Evolutionary conservation across 1,139 yeast species (phyloP).

Genomic region (Sugiyamaella castrensis): DNA sequence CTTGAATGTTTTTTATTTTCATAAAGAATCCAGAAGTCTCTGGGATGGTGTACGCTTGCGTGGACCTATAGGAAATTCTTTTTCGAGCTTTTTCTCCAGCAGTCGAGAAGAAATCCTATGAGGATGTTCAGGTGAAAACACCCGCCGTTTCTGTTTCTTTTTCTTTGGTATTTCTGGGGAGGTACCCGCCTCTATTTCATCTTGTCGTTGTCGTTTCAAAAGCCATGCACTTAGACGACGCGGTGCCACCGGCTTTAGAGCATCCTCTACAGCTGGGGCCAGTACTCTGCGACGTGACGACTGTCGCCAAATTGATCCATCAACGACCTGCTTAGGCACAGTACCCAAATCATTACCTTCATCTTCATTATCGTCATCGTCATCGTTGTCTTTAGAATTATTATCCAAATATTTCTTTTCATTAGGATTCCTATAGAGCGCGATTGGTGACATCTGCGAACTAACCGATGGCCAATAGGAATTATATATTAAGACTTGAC

Average conservation of each 20-base stretch:
- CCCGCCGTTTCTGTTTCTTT: background rate
- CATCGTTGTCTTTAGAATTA: conserved; percentile 12
- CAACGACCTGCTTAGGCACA: background rate
- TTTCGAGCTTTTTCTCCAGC: conserved; percentile 4
- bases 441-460: conserved; percentile 19
- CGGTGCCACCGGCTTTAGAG: conserved; percentile 14
- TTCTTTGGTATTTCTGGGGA: background rate
- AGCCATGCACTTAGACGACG: conserved; percentile 25
- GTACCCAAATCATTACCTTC: conserved; percentile 11
- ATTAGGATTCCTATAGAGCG: conserved; percentile 20
- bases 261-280: conserved; percentile 21
- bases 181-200: background rate
- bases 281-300: conserved; percentile 7
- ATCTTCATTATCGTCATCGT: conserved; percentile 3
- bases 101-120: conserved; percentile 12
- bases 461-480: conserved; percentile 32
- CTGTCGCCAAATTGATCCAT: background rate
- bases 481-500: conserved; percentile 33
- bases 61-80: conserved; percentile 4
- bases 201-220: conserved; percentile 15
- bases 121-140: conserved; percentile 3
- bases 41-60: conserved; percentile 21
- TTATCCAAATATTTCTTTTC: conserved; percentile 11
- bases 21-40: conserved; percentile 18
- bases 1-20: background rate